These are phyloP conservation scores for Coemansia sp. DNA, from an alignment of 192 early-diverging fungal species.

Conservation along the genomic window DNA sequence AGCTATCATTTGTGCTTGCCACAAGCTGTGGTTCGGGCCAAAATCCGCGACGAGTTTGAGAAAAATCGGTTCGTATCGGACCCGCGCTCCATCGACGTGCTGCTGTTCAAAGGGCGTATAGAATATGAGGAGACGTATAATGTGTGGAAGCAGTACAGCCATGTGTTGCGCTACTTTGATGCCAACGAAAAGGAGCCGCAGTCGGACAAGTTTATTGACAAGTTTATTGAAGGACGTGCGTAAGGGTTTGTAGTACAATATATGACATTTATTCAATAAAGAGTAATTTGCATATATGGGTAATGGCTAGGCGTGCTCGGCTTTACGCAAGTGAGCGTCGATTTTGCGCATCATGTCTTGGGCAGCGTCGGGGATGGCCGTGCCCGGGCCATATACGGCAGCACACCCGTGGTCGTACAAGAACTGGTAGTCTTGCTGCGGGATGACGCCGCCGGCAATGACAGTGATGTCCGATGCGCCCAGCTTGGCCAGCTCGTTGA, in stretches of 20 bases:
- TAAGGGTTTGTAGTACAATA: slow-evolving; percentile 21
- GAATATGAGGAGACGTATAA: slow-evolving; percentile 91
- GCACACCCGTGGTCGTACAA: slow-evolving; percentile 77
- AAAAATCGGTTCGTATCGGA: slow-evolving; percentile 78
- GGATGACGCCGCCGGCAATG: slow-evolving; percentile 85
- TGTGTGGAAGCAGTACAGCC: slow-evolving; percentile 88
- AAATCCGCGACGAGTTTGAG: slow-evolving; percentile 89
- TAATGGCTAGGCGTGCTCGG: neutral
- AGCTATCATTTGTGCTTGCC: slow-evolving; percentile 75
- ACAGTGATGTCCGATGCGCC: slow-evolving; percentile 74
- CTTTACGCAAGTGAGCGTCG: slow-evolving; percentile 36
- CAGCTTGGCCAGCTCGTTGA: slow-evolving; percentile 73
- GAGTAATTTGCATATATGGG: too few species aligned
- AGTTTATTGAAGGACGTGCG: slow-evolving; percentile 69
- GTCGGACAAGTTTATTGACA: slow-evolving; percentile 73
- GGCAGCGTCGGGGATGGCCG: slow-evolving; percentile 79
- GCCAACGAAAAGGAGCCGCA: slow-evolving; percentile 70
- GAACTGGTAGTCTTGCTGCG: slow-evolving; percentile 84
- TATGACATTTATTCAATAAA: neutral
- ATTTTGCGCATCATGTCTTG: slow-evolving; percentile 78
- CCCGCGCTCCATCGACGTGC: slow-evolving; percentile 73
- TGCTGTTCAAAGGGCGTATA: slow-evolving; percentile 82
- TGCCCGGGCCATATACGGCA: slow-evolving; percentile 86
- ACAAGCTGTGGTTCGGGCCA: slow-evolving; percentile 67
- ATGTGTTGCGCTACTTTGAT: slow-evolving; percentile 85